phyloP scores from a whole-genome alignment of 2,329 filamentous ascomycete genomes.

The Colletotrichum sp. region DNA sequence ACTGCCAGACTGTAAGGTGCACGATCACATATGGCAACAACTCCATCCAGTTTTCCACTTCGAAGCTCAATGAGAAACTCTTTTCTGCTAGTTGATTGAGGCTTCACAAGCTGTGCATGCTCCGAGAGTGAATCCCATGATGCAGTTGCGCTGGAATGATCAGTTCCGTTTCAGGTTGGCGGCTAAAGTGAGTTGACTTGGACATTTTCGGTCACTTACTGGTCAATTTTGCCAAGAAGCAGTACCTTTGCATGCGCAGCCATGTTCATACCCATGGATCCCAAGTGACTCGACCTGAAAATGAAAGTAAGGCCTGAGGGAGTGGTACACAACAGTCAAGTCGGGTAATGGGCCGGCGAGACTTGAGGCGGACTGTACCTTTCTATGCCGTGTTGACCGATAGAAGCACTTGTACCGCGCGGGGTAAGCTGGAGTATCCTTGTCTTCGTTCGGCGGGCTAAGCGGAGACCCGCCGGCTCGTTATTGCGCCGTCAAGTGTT shows the following conservation, averaged over 20 bases:
- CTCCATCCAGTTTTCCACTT: background rate
- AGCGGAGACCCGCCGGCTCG: background rate
- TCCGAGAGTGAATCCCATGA: background rate
- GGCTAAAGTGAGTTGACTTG: background rate
- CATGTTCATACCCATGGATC: background rate
- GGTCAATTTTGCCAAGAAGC: background rate
- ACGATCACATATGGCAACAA: background rate
- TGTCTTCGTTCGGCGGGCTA: background rate
- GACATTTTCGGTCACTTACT: background rate
- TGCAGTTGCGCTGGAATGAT: background rate
- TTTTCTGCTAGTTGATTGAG: background rate
- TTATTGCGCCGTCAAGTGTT: background rate
- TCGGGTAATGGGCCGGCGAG: background rate
- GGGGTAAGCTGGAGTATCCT: background rate
- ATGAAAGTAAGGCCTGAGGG: background rate
- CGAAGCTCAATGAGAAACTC: background rate
- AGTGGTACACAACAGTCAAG: background rate
- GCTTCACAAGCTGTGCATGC: background rate
- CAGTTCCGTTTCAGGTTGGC: background rate
- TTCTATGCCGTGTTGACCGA: background rate
- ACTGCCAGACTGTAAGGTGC: constrained; percentile 30
- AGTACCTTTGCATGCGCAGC: background rate
- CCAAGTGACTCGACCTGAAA: background rate
- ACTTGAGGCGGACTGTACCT: background rate
- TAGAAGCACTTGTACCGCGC: background rate